Conservation (phyloP, 1,139 yeast genomes). For the Geotrichum klebahnii region DNA sequence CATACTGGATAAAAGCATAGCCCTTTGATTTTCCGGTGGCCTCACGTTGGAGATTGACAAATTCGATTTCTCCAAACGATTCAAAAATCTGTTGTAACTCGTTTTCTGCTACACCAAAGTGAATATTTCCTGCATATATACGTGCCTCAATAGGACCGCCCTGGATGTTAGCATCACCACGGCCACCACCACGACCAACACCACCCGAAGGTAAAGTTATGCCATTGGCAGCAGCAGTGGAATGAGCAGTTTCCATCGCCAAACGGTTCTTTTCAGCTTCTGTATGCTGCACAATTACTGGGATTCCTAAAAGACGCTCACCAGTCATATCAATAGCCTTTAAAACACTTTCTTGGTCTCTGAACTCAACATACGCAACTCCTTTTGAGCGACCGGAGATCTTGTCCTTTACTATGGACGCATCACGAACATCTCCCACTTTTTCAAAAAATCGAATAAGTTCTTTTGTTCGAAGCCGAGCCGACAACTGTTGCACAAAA, state of each 20-base stretch:
- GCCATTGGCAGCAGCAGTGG: slow-evolving; percentile 14
- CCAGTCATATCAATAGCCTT: slow-evolving; percentile 40
- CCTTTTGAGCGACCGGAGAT: slow-evolving; percentile 40
- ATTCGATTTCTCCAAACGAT: slow-evolving; percentile 38
- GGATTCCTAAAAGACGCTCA: slow-evolving; percentile 38
- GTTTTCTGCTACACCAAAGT: slow-evolving; percentile 36
- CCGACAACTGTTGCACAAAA: slow-evolving; percentile 42
- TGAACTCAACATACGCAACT: slow-evolving; percentile 42
- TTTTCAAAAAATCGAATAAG: slow-evolving; percentile 39
- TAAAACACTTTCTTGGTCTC: slow-evolving; percentile 34
- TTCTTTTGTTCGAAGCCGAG: slow-evolving; percentile 37
- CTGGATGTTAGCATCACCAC: slow-evolving; percentile 5
- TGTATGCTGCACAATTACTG: slow-evolving; percentile 39
- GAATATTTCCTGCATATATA: slow-evolving; percentile 38
- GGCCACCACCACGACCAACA: slow-evolving; percentile 6
- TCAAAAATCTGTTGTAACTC: slow-evolving; percentile 37
- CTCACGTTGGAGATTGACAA: slow-evolving; percentile 35
- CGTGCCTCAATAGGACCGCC: slow-evolving; percentile 29
- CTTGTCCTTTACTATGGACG: slow-evolving; percentile 42
- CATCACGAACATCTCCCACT: slow-evolving; percentile 39
- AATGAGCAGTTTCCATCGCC: slow-evolving; percentile 28
- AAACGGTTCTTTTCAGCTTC: slow-evolving; percentile 41
- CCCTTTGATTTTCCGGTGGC: slow-evolving; percentile 40
- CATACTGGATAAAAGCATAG: slow-evolving; percentile 37
- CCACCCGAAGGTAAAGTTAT: neutral